phyloP scores from a whole-genome alignment of 495 filamentous ascomycete genomes.

The Penicillium flavigenum region DNA sequence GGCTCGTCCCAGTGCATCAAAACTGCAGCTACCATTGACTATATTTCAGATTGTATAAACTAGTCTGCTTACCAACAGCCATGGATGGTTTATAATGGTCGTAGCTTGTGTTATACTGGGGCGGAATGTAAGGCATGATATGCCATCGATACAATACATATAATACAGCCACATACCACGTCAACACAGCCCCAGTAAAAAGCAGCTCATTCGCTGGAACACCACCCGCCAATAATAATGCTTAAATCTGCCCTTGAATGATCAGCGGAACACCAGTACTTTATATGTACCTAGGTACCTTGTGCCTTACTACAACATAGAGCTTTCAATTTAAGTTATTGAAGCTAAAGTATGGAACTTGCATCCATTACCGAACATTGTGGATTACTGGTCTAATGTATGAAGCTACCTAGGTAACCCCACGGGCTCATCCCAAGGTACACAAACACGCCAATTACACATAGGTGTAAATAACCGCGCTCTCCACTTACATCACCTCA shows the following conservation, averaged over 20 bases:
- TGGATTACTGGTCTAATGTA: constrained; percentile 1
- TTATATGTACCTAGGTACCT: neutral
- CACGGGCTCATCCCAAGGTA: too few species aligned
- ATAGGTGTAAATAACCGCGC: neutral
- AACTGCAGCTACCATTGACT: neutral
- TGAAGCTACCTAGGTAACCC: too few species aligned
- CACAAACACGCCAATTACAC: neutral
- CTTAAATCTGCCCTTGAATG: neutral
- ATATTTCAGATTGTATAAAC: too few species aligned
- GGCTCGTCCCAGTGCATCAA: neutral
- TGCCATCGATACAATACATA: neutral
- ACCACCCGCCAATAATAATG: constrained; percentile 28
- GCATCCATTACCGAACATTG: neutral
- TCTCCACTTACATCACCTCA: constrained; percentile 1
- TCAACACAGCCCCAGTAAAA: neutral
- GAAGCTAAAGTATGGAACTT: constrained; percentile 3
- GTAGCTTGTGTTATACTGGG: neutral
- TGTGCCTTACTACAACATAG: neutral
- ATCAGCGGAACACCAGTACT: neutral
- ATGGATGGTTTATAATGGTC: neutral
- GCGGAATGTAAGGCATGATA: neutral
- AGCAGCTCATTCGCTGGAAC: constrained; percentile 24
- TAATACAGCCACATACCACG: neutral
- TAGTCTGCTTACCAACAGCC: neutral
- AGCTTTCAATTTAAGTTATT: constrained; percentile 3